Evolutionary conservation across 768 basidiomycete genomes (phyloP).

Genomic region (Auriculariales sp.): DNA sequence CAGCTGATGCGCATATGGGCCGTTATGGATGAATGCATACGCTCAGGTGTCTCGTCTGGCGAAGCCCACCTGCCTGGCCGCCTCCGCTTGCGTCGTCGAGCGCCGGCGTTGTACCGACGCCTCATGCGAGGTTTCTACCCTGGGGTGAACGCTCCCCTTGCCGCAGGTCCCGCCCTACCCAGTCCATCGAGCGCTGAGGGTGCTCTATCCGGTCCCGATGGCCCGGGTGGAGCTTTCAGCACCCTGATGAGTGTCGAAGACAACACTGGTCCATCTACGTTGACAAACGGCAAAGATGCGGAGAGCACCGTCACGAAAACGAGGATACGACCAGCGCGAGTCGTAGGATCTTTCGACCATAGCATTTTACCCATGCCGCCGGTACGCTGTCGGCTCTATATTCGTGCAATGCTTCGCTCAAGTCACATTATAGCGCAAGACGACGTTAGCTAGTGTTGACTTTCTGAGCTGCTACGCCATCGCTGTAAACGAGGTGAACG

Average conservation of each 20-base stretch:
- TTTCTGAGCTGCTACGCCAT: constrained; percentile 90
- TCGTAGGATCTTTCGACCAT: constrained; percentile 70
- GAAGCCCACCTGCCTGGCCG: constrained; percentile 81
- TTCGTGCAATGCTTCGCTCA: not conserved
- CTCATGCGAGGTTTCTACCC: constrained; percentile 75
- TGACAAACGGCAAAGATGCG: not conserved
- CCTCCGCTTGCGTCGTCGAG: constrained; percentile 61
- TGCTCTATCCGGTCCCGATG: constrained; percentile 11
- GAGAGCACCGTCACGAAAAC: not conserved
- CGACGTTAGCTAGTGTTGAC: constrained; percentile 80
- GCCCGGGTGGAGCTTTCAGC: constrained; percentile 10
- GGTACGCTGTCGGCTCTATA: constrained; percentile 25
- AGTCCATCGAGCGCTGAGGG: constrained; percentile 19
- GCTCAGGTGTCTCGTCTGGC: constrained; percentile 61
- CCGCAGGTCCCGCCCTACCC: constrained; percentile 12
- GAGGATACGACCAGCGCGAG: constrained; percentile 22
- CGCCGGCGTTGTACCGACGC: constrained; percentile 77
- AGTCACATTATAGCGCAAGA: constrained; percentile 40
- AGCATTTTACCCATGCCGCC: constrained; percentile 69
- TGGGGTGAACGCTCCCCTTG: constrained; percentile 21
- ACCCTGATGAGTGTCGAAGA: constrained; percentile 1
- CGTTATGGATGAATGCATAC: constrained; percentile 90
- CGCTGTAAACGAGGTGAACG: constrained; percentile 91
- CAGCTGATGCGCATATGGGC: constrained; percentile 67
- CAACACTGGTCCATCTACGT: not conserved